Percentiles rank a stretch among this genome's conserved stretches.
These are phyloP conservation scores for Fusarium udum DNA, from an alignment of 2,329 filamentous ascomycete species.

Conservation along the genomic window DNA sequence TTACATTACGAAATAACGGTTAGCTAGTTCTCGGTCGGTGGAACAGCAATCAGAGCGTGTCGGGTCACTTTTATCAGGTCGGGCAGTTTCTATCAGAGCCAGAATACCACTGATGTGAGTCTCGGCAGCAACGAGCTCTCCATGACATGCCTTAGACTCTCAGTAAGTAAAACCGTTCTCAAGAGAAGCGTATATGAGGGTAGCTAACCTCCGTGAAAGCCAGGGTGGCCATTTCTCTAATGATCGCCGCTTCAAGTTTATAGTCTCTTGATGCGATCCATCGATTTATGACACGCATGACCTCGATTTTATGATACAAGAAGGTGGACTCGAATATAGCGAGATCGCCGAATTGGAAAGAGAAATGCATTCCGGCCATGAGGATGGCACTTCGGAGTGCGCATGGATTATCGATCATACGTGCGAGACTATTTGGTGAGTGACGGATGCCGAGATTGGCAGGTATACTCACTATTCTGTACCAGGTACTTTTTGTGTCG, in stretches of 20 bases:
- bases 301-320: slow-evolving; percentile 9
- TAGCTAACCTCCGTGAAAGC: slow-evolving; percentile 4
- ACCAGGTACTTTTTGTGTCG: not conserved
- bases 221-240: slow-evolving; percentile 11
- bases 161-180: accelerated
- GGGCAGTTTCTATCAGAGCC: slow-evolving; percentile 2
- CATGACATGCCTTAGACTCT: not conserved
- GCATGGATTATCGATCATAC: not conserved
- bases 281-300: slow-evolving; percentile 2
- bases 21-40: not conserved
- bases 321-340: slow-evolving; percentile 3
- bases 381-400: slow-evolving; percentile 2
- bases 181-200: accelerated
- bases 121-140: not conserved
- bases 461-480: not conserved
- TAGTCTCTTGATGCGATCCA: not conserved
- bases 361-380: slow-evolving; percentile 17
- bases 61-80: not conserved
- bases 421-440: not conserved
- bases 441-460: accelerated
- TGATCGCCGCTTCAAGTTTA: not conserved
- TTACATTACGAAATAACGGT: slow-evolving; percentile 13
- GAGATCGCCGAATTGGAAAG: slow-evolving; percentile 3
- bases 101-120: slow-evolving; percentile 11
- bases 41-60: not conserved